Evolutionary conservation across 169 alveolate genomes (phyloP), one percentile per base, ranked within the genome.

Genomic region (Neospora caninum): DNA sequence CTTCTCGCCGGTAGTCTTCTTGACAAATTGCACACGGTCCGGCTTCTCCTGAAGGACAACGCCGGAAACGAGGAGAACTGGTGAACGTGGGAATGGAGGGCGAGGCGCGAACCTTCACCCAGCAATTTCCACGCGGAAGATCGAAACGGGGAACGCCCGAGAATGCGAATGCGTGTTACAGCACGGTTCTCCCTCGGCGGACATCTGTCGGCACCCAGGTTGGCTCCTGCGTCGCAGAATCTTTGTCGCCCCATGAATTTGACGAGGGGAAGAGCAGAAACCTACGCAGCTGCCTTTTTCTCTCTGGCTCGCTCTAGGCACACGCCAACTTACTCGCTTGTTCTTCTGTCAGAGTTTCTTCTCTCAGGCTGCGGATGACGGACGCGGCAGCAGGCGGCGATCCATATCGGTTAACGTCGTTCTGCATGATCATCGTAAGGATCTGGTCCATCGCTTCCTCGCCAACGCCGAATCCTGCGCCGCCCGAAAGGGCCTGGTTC

Each of bases 11-110:
- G 42, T 73, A 73, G 2, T 73, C 84, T n/a, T 73, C 84, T n/a
- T 73, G 84, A 43, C 84, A 73, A 22, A 73, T 73, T 9, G 84
- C 84, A n/a, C 84, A 73, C 27, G 84, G 84, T 18, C 84, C 84
- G 1, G 84, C 84, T 13, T 31, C 84, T 16, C 84, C 84, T 73
- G 84, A 18, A n/a, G 18, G 29, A 20, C 80, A n/a, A n/a, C 80
- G 38, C 41, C 70, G 31, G 38, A 25, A 69, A 4, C 29, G 38
- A 69, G n/a, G 6, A 25, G 18, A n/a, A 20, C 41, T 18, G 70
- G 25, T 25, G 70, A 69, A 69, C 80, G 18, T n/a, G 18, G 6
- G 18, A 29, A 69, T 25, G 13, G 18, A 6, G 31, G 13, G 22
- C 22, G 13, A 13, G 13, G 58, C 4, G 58, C 4, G 58, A 49